Percentiles rank a stretch among this genome's conserved stretches.
phyloP scores from a whole-genome alignment of 371 early-diverging fungal genomes.

The Polyrhizophydium stewartii region DNA sequence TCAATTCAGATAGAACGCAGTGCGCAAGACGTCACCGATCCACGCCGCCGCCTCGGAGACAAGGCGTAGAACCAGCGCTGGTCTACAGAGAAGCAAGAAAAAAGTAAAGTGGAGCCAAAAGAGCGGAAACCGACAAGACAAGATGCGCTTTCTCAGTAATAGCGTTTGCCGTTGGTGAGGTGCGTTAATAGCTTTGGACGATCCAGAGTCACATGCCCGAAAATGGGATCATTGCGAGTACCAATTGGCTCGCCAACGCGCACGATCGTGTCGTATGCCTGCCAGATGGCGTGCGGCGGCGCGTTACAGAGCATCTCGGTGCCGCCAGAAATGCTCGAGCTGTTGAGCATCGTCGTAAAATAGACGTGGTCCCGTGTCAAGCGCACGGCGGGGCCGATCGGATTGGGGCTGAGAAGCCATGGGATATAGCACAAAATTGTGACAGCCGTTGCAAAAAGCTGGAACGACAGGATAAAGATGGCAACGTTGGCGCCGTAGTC shows the following conservation, averaged over 20 bases:
- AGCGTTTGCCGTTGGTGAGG: background rate
- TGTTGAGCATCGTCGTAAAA: constrained; percentile 9
- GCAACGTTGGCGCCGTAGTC: constrained; percentile 1
- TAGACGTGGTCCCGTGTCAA: constrained; percentile 6
- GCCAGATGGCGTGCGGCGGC: constrained; percentile 15
- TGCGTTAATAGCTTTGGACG: background rate
- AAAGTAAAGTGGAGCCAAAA: too few species aligned
- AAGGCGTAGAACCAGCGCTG: too few species aligned
- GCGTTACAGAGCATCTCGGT: background rate
- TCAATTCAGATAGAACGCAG: too few species aligned
- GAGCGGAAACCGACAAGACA: too few species aligned
- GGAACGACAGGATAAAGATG: constrained; percentile 7
- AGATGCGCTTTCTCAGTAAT: too few species aligned
- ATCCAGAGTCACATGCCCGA: background rate
- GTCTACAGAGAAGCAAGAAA: too few species aligned
- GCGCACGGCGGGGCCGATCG: background rate
- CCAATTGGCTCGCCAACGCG: constrained; percentile 20
- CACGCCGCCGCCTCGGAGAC: too few species aligned
- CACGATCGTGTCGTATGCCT: constrained; percentile 17
- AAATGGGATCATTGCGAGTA: background rate
- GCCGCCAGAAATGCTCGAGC: background rate
- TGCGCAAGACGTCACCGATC: too few species aligned
- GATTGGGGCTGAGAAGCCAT: background rate
- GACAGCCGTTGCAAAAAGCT: constrained; percentile 1
- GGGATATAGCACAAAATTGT: background rate